These are phyloP conservation scores for Pseudocercospora cruenta DNA, from an alignment of 2,329 filamentous ascomycete species.

Conservation along the genomic window DNA sequence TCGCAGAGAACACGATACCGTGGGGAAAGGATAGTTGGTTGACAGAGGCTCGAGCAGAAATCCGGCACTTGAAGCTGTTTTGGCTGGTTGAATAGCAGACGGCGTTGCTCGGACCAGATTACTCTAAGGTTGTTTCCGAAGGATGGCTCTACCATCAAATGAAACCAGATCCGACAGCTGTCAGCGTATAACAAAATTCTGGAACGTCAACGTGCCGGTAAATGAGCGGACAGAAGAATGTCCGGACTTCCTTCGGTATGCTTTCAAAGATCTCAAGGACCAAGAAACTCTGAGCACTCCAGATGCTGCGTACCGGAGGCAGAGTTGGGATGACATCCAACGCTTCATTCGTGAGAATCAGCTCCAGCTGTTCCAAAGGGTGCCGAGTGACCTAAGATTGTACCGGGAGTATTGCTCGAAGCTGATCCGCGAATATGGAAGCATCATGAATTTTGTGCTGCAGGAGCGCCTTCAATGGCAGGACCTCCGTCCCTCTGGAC, in stretches of 20 bases:
- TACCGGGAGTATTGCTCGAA: constrained; percentile 73
- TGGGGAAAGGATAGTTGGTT: background rate
- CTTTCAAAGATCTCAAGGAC: constrained; percentile 65
- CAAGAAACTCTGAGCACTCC: constrained; percentile 69
- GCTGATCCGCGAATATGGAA: constrained; percentile 70
- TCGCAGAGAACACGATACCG: background rate
- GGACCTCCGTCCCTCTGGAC: constrained; percentile 37
- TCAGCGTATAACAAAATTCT: constrained; percentile 61
- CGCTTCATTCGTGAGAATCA: constrained; percentile 66
- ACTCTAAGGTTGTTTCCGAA: background rate
- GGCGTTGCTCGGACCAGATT: background rate
- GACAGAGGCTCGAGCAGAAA: background rate
- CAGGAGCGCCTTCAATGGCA: constrained; percentile 71
- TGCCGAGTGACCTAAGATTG: constrained; percentile 74
- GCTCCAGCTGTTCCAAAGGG: constrained; percentile 75
- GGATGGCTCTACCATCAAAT: background rate
- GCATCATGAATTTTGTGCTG: constrained; percentile 76
- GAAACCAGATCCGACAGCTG: background rate
- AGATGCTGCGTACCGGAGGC: constrained; percentile 65
- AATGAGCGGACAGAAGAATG: constrained; percentile 66
- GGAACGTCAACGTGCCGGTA: constrained; percentile 77
- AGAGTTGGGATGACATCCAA: constrained; percentile 72
- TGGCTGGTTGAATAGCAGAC: background rate
- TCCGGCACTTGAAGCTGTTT: background rate
- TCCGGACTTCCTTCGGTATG: constrained; percentile 68